These are phyloP conservation scores for Dryas integrifolia DNA, from an alignment of 331 rosid species.

Conservation along the genomic window DNA sequence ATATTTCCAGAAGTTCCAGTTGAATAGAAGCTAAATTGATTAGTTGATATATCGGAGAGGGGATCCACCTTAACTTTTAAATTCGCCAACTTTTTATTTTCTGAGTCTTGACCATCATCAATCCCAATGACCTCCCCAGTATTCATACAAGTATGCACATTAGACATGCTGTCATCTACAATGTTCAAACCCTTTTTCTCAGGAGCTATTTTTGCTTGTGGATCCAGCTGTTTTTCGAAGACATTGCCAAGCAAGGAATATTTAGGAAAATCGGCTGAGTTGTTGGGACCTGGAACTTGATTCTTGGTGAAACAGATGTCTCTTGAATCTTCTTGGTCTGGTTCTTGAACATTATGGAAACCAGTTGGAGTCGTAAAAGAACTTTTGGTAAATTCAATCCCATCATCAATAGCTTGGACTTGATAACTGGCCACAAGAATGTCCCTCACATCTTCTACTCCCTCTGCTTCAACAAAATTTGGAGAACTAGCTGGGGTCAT, in stretches of 20 bases:
- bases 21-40: slow-evolving; percentile 28
- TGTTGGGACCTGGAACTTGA: slow-evolving; percentile 28
- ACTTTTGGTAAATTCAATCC: slow-evolving; percentile 32
- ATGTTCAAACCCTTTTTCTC: slow-evolving; percentile 22
- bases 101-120: slow-evolving; percentile 28
- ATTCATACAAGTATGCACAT: slow-evolving; percentile 12
- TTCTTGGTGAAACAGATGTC: slow-evolving; percentile 30
- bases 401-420: slow-evolving; percentile 42
- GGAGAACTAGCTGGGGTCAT: slow-evolving; percentile 13
- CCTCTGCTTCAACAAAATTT: slow-evolving; percentile 27
- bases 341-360: slow-evolving; percentile 13
- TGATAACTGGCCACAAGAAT: slow-evolving; percentile 40
- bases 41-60: slow-evolving; percentile 25
- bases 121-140: slow-evolving; percentile 27
- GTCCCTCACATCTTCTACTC: slow-evolving; percentile 36
- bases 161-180: slow-evolving; percentile 24
- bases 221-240: slow-evolving; percentile 29
- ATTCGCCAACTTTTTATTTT: slow-evolving; percentile 30
- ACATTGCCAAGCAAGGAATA: slow-evolving; percentile 20
- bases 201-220: slow-evolving; percentile 32
- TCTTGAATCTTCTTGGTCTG: slow-evolving; percentile 27
- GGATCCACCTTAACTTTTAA: slow-evolving; percentile 35
- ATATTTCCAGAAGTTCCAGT: slow-evolving; percentile 32
- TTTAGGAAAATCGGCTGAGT: slow-evolving; percentile 24
- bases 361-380: slow-evolving; percentile 26